Conservation (phyloP, 768 basidiomycete species). For the Pisolithus microcarpus region DNA sequence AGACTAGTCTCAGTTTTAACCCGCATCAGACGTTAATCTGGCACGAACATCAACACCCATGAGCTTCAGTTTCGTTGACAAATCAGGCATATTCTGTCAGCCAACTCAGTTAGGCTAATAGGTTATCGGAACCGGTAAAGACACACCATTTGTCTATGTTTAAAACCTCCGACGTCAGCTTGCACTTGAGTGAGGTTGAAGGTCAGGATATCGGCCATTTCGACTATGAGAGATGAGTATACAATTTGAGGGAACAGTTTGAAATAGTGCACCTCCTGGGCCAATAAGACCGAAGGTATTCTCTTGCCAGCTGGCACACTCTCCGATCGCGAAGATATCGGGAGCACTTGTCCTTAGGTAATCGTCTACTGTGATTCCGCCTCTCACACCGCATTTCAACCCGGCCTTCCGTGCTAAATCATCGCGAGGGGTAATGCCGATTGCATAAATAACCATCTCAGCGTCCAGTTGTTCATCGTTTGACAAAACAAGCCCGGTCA, state of each 20-base stretch:
- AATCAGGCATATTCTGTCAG: slow-evolving; percentile 49
- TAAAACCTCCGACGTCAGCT: slow-evolving; percentile 34
- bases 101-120: not conserved
- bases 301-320: slow-evolving; percentile 63
- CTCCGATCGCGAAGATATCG: slow-evolving; percentile 68
- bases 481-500: slow-evolving; percentile 44
- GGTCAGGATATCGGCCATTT: slow-evolving; percentile 70
- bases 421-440: slow-evolving; percentile 66
- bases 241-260: not conserved
- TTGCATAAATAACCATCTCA: slow-evolving; percentile 57
- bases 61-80: slow-evolving; percentile 59
- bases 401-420: slow-evolving; percentile 52
- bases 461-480: slow-evolving; percentile 41
- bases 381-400: slow-evolving; percentile 40
- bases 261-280: slow-evolving; percentile 42
- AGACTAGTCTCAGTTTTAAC: not conserved
- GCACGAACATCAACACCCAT: slow-evolving; percentile 48
- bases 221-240: slow-evolving; percentile 27
- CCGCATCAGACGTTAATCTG: not conserved
- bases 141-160: slow-evolving; percentile 38
- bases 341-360: slow-evolving; percentile 47
- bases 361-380: slow-evolving; percentile 56
- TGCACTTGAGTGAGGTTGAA: slow-evolving; percentile 61
- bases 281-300: slow-evolving; percentile 70
- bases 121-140: not conserved